Base-by-base conservation (phyloP, 2,329 filamentous ascomycete genomes). In the Fusarium continuum region DNA sequence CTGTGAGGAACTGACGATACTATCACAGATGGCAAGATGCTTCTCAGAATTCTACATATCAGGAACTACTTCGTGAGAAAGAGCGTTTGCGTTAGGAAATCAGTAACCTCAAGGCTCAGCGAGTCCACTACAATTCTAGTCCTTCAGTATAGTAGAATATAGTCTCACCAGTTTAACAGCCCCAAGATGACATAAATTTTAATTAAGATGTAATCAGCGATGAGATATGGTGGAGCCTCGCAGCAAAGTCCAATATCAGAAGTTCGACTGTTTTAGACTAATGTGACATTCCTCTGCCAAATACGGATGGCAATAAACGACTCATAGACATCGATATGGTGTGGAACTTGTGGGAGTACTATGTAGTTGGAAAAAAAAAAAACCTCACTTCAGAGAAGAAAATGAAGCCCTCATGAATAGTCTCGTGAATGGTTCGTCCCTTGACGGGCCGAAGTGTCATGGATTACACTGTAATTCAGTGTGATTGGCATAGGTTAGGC, bases 381-480 rank as follows among this genome's bases (percentile, higher is more conserved):
- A 47, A 16, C 44, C 44, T 14, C 31, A 9, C 2, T 47, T 47
- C 32, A 28, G 14, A 2, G 17, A 40, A 23, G 22, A 39, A 11
- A 26, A 16, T 9, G 25, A 29, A 23, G 4, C 8, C 14, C 28
- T 29, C 10, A 13, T n/a, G 10, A 6, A 17, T 16, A n/a, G 32
- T 6, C 3, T 28, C 11, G 17, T n/a, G 13, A 10, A 8, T 3
- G 44, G 16, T 1, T 8, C 19, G 8, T 2, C 23, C 1, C 22
- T 40, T 3, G 14, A 28, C 17, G 40, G 1, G 32, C 22, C 4
- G 16, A 40, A 2, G 8, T 19, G 3, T 7, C 32, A 5, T 47
- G 44, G 44, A 16, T 47, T 14, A 32, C 32, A 19, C 13, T 47
- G 6, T 47, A 39, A 7, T 47, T 47, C 3, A 40, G 44, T 14